A percentile compares a stretch with the other conserved stretches of the same genome.
phyloP scores from a whole-genome alignment of 257 asterid genomes.

The Plantago ovata region DNA sequence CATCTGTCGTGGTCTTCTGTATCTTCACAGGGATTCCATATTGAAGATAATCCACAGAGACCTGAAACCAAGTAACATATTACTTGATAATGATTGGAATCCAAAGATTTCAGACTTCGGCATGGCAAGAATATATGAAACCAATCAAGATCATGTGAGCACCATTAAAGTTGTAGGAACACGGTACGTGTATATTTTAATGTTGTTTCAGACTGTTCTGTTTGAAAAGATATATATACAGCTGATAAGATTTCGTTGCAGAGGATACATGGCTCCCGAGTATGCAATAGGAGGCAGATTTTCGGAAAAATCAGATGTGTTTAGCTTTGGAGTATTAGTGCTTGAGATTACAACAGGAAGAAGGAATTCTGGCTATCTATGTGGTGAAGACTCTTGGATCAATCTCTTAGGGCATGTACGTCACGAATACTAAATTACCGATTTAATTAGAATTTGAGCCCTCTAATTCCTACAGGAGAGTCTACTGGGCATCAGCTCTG shows the following conservation, averaged over 20 bases:
- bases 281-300: slow-evolving; percentile 27
- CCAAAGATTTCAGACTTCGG: slow-evolving; percentile 71
- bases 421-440: no score
- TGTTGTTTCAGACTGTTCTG: no score
- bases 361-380: slow-evolving; percentile 30
- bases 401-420: slow-evolving; percentile 41
- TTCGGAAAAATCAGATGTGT: slow-evolving; percentile 39
- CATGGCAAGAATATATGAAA: slow-evolving; percentile 48
- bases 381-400: slow-evolving; percentile 19
- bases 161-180: slow-evolving; percentile 58
- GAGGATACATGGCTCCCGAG: slow-evolving; percentile 41
- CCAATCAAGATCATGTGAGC: slow-evolving; percentile 51
- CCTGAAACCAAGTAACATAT: slow-evolving; percentile 49
- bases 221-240: no score
- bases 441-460: no score
- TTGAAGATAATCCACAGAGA: slow-evolving; percentile 52
- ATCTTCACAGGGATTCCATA: slow-evolving; percentile 58
- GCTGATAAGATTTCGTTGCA: slow-evolving; percentile 16
- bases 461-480: no score
- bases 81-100: slow-evolving; percentile 43
- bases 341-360: slow-evolving; percentile 46
- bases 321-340: slow-evolving; percentile 47
- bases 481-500: no score
- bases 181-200: slow-evolving; percentile 32
- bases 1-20: slow-evolving; percentile 49